phyloP scores from a whole-genome alignment of 768 basidiomycete genomes.

The Psilocybe cyanescens region DNA sequence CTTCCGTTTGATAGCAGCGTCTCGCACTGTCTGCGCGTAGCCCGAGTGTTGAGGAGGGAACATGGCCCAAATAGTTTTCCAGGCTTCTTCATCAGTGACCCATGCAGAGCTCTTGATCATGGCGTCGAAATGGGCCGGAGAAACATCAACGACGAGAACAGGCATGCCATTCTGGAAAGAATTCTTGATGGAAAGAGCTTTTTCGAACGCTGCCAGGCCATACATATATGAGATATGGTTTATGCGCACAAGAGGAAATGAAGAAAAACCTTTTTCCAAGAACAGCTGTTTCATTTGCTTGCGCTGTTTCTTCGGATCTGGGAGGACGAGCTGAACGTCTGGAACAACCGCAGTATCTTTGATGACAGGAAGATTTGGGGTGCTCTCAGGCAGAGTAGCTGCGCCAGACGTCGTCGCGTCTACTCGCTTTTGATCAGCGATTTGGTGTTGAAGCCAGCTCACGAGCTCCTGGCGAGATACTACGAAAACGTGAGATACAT shows the following conservation, averaged over 20 bases:
- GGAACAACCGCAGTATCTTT: slow-evolving; percentile 41
- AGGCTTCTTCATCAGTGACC: slow-evolving; percentile 77
- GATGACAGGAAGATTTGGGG: slow-evolving; percentile 32
- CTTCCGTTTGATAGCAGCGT: slow-evolving; percentile 64
- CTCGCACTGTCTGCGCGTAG: slow-evolving; percentile 72
- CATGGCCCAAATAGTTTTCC: slow-evolving; percentile 59
- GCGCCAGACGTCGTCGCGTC: slow-evolving; percentile 70
- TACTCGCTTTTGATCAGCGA: slow-evolving; percentile 77
- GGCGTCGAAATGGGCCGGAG: slow-evolving; percentile 59
- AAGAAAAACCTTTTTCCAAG: slow-evolving; percentile 61
- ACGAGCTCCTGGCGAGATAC: slow-evolving; percentile 71
- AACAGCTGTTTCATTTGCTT: slow-evolving; percentile 74
- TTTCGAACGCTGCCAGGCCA: slow-evolving; percentile 60
- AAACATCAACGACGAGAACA: slow-evolving; percentile 74
- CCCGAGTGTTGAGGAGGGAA: slow-evolving; percentile 62
- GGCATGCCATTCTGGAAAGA: slow-evolving; percentile 65
- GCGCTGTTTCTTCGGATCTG: slow-evolving; percentile 76
- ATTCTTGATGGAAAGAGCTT: slow-evolving; percentile 56
- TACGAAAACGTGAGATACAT: slow-evolving; percentile 17
- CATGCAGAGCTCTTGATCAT: slow-evolving; percentile 62
- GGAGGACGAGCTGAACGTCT: slow-evolving; percentile 68
- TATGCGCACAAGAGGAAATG: neutral
- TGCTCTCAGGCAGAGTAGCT: slow-evolving; percentile 41
- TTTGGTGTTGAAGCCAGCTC: slow-evolving; percentile 74
- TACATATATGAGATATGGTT: neutral